Percentiles rank a stretch among this genome's conserved stretches.
Evolutionary conservation across 805 yeast genomes (phyloP).

Genomic region (Zygoascus tannicola): DNA sequence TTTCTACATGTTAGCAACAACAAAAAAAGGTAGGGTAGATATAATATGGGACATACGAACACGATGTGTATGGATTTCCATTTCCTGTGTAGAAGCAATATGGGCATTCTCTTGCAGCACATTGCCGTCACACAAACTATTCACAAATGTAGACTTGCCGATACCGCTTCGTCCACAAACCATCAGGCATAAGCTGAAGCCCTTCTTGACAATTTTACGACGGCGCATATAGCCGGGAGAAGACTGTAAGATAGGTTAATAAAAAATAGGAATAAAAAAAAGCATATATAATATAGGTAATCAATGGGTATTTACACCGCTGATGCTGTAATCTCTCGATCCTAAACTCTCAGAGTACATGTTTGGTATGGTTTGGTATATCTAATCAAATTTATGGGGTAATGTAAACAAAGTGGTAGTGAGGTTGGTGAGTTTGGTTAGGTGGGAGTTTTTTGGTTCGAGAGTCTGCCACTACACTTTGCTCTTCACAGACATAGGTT

Average conservation of each 20-base stretch:
- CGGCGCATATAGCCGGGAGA: constrained; percentile 36
- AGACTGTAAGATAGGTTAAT: constrained; percentile 4
- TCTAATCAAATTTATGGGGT: too few species aligned
- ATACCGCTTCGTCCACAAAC: constrained; percentile 66
- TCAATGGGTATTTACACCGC: not conserved
- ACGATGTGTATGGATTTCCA: constrained; percentile 15
- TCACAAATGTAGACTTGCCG: constrained; percentile 68
- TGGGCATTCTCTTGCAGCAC: constrained; percentile 10
- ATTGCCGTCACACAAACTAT: constrained; percentile 45
- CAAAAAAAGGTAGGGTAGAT: not conserved
- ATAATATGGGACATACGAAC: constrained; percentile 6
- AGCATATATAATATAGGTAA: not conserved
- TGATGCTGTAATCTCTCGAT: too few species aligned
- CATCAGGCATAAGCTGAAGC: constrained; percentile 36
- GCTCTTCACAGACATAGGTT: too few species aligned
- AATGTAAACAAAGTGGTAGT: too few species aligned
- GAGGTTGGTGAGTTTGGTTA: too few species aligned
- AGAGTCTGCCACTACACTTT: too few species aligned
- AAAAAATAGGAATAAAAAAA: too few species aligned
- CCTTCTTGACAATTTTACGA: constrained; percentile 56
- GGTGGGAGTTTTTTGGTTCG: too few species aligned
- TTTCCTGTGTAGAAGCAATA: constrained; percentile 12
- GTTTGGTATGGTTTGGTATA: too few species aligned
- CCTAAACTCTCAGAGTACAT: too few species aligned
- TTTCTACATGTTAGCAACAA: constrained; percentile 23